Evolutionary conservation across 306 rosid species (phyloP).

Genomic region (Lupinus albus): DNA sequence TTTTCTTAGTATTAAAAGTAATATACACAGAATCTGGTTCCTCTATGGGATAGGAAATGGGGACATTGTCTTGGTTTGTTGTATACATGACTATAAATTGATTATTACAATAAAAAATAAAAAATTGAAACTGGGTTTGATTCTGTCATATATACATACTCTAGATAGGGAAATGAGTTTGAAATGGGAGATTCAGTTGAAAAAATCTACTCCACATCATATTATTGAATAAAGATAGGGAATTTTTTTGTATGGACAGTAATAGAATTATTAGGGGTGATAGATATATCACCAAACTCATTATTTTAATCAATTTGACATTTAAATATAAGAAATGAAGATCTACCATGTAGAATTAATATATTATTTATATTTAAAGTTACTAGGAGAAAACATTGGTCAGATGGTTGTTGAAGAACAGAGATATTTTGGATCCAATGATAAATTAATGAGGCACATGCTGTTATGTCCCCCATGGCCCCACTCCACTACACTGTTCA

Average conservation of each 20-base stretch:
- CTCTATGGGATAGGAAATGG: constrained; percentile 26
- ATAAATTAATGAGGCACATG: constrained; percentile 12
- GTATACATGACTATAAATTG: constrained; percentile 3
- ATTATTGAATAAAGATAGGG: too few relatives aligned
- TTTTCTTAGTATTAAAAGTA: background rate
- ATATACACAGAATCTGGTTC: constrained; percentile 19
- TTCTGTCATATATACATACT: constrained; percentile 17
- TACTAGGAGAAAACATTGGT: constrained; percentile 30
- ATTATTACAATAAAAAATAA: background rate
- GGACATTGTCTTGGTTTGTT: background rate
- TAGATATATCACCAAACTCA: too few relatives aligned
- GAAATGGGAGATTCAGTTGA: too few relatives aligned
- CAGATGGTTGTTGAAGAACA: constrained; percentile 49
- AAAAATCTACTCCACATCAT: too few relatives aligned
- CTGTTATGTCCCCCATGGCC: constrained; percentile 31
- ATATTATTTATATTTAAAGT: too few relatives aligned
- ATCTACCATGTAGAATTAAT: too few relatives aligned
- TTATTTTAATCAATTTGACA: too few relatives aligned
- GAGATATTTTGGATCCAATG: constrained; percentile 22
- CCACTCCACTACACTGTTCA: constrained; percentile 10
- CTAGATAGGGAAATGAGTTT: too few relatives aligned
- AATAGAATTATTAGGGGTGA: too few relatives aligned
- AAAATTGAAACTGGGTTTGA: constrained; percentile 30
- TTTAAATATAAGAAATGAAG: too few relatives aligned
- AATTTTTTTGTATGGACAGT: too few relatives aligned